These are phyloP conservation scores for Fusarium praegraminearum DNA, from an alignment of 2,329 filamentous ascomycete genomes.

Conservation along the genomic window DNA sequence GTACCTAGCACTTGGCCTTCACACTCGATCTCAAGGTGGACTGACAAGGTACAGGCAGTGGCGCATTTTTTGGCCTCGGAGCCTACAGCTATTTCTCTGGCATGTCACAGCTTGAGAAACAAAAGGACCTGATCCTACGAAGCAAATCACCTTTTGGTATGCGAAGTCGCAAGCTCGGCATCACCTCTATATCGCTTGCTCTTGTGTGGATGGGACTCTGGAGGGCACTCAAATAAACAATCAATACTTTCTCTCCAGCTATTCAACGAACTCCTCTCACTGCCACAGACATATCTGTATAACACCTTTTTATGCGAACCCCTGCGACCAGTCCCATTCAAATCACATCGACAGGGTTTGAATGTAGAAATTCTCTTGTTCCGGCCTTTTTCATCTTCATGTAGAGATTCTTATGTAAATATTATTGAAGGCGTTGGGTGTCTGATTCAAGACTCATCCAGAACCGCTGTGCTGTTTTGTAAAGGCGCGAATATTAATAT, in stretches of 20 bases:
- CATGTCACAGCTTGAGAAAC: conserved; percentile 75
- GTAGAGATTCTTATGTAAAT: not conserved
- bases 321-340: not conserved
- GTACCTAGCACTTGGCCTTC: conserved; percentile 45
- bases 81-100: conserved; percentile 83
- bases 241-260: not conserved
- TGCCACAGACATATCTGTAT: conserved; percentile 1
- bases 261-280: conserved; percentile 27
- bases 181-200: conserved; percentile 74
- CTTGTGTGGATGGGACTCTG: conserved; percentile 78
- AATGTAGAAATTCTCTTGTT: not conserved
- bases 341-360: not conserved
- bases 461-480: not conserved
- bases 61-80: conserved; percentile 80
- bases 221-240: conserved; percentile 65
- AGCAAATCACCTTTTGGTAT: conserved; percentile 80
- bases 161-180: conserved; percentile 74
- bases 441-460: not conserved
- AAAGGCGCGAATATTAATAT: not conserved
- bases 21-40: conserved; percentile 7
- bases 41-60: conserved; percentile 67
- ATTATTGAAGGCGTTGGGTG: conserved; percentile 4
- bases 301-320: not conserved
- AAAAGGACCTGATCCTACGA: conserved; percentile 73
- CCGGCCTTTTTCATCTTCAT: not conserved